Conservation (phyloP, 2,329 filamentous ascomycete species). For the Paecilomyces dactylethromorphus region DNA sequence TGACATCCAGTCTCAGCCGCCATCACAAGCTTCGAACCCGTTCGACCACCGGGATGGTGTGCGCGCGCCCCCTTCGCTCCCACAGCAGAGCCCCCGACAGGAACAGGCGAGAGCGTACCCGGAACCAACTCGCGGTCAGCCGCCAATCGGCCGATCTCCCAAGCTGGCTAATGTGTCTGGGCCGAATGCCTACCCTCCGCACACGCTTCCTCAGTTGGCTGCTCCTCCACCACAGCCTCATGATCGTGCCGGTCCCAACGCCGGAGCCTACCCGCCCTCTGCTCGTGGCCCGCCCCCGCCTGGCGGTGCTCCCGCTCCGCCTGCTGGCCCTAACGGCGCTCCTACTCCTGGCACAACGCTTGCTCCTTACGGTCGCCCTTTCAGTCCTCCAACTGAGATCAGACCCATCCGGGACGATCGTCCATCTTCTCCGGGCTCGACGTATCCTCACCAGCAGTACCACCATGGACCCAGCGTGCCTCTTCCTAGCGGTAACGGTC, state of each 20-base stretch:
- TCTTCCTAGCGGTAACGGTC: constrained; percentile 25
- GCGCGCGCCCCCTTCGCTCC: constrained; percentile 60
- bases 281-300: constrained; percentile 40
- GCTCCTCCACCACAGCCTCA: constrained; percentile 39
- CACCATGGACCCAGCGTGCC: constrained; percentile 64
- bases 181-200: constrained; percentile 45
- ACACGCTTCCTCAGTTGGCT: constrained; percentile 46
- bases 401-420: constrained; percentile 76
- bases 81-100: constrained; percentile 70
- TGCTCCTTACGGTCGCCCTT: constrained; percentile 66
- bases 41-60: constrained; percentile 73
- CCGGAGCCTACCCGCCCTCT: constrained; percentile 22
- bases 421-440: constrained; percentile 84
- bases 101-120: constrained; percentile 65
- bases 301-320: constrained; percentile 30
- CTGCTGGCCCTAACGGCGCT: constrained; percentile 54
- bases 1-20: constrained; percentile 61
- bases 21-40: constrained; percentile 60
- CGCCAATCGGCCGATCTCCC: constrained; percentile 54
- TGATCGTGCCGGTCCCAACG: constrained; percentile 30
- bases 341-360: constrained; percentile 48
- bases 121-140: constrained; percentile 53
- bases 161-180: constrained; percentile 47
- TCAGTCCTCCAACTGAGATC: constrained; percentile 77
- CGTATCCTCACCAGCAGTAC: constrained; percentile 76